phyloP scores from a whole-genome alignment of 2,329 filamentous ascomycete species.

The Diaporthe sp. region DNA sequence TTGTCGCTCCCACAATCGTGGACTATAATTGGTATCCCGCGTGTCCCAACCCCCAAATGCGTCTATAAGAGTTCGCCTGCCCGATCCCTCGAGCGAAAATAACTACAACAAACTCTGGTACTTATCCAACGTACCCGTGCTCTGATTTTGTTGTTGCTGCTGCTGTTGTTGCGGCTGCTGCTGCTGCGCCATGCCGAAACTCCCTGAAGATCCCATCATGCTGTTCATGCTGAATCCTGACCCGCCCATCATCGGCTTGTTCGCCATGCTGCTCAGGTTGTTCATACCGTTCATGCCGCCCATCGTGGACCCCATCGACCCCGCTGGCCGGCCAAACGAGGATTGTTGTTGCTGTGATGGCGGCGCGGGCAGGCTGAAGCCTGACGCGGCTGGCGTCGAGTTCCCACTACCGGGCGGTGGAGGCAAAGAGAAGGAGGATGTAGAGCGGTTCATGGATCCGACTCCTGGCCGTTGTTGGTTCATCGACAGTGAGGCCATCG shows the following conservation, averaged over 20 bases:
- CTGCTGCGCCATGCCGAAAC: constrained; percentile 44
- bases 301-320: constrained; percentile 41
- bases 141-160: constrained; percentile 37
- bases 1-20: not conserved
- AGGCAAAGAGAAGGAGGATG: constrained; percentile 70
- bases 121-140: constrained; percentile 73
- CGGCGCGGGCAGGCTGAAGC: constrained; percentile 58
- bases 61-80: not conserved
- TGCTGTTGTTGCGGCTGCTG: constrained; percentile 48
- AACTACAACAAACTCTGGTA: constrained; percentile 75
- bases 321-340: constrained; percentile 44
- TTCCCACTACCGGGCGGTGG: constrained; percentile 62
- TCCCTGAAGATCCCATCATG: constrained; percentile 46
- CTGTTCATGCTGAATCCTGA: constrained; percentile 40
- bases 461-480: constrained; percentile 55
- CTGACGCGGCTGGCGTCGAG: constrained; percentile 49
- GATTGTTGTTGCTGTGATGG: constrained; percentile 42
- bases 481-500: constrained; percentile 65
- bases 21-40: constrained; percentile 16
- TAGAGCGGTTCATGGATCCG: constrained; percentile 48
- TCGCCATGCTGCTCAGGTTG: constrained; percentile 45
- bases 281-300: constrained; percentile 45
- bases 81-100: not conserved
- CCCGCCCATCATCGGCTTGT: constrained; percentile 42
- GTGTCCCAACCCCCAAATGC: not conserved